phyloP scores from a whole-genome alignment of 2,329 filamentous ascomycete species.

The Claviceps humidiphila region DNA sequence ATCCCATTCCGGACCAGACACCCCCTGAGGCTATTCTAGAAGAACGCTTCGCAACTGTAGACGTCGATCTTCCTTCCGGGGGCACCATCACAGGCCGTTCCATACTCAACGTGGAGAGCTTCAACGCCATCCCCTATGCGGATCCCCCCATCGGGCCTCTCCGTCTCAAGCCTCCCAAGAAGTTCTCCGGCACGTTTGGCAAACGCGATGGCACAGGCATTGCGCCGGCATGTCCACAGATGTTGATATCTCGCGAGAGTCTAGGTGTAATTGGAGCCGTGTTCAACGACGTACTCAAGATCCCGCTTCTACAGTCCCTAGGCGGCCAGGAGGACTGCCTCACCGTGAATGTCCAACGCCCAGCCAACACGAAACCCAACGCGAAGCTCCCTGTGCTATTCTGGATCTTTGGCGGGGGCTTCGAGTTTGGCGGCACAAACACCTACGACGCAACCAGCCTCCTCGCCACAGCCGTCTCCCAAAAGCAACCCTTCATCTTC shows the following conservation, averaged over 20 bases:
- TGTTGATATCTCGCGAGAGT: constrained; percentile 42
- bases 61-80: constrained; percentile 41
- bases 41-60: constrained; percentile 32
- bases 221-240: constrained; percentile 58
- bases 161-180: constrained; percentile 55
- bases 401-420: constrained; percentile 5
- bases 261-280: constrained; percentile 27
- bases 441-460: constrained; percentile 2
- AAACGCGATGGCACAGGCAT: constrained; percentile 45
- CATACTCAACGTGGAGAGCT: constrained; percentile 45
- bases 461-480: constrained; percentile 27
- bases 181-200: constrained; percentile 41
- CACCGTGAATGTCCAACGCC: constrained; percentile 45
- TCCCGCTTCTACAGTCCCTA: constrained; percentile 43
- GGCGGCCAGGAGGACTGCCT: constrained; percentile 52
- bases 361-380: constrained; percentile 37
- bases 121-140: constrained; percentile 65
- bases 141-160: constrained; percentile 52
- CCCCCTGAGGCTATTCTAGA: constrained; percentile 14
- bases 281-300: constrained; percentile 36
- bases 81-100: constrained; percentile 41
- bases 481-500: constrained; percentile 1
- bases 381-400: constrained; percentile 48
- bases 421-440: background rate
- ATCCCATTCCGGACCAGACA: constrained; percentile 7